phyloP scores from a whole-genome alignment of 75 land plant species.

The Picea glauca region DNA sequence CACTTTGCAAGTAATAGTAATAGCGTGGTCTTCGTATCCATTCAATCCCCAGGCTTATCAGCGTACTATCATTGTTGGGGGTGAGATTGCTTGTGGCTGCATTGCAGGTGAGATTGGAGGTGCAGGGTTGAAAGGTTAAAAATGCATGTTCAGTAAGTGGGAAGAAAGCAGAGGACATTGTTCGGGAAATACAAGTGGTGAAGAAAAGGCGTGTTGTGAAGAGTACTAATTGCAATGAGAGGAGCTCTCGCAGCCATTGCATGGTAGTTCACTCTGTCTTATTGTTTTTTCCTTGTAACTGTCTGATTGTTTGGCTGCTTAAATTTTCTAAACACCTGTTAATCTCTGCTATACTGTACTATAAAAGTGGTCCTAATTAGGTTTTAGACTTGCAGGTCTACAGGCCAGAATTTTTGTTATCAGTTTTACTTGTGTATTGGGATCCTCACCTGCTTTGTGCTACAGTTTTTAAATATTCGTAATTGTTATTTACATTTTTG shows the following conservation, averaged over 20 bases:
- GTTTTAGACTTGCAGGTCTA: background rate
- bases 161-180: conserved; percentile 32
- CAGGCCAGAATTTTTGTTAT: no score
- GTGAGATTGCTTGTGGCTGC: background rate
- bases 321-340: background rate
- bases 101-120: conserved; percentile 29
- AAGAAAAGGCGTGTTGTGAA: conserved; percentile 41
- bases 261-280: conserved; percentile 16
- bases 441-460: no score
- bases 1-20: no score
- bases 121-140: conserved; percentile 39
- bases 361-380: background rate
- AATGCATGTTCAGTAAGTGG: conserved; percentile 33
- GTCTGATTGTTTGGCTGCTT: background rate
- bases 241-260: conserved; percentile 55
- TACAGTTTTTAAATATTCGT: background rate
- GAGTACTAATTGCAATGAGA: conserved; percentile 45
- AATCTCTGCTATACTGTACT: background rate
- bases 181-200: conserved; percentile 32
- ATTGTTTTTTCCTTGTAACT: background rate
- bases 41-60: background rate
- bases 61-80: background rate
- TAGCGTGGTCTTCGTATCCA: background rate
- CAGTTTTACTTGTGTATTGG: no score
- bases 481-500: background rate